These are phyloP conservation scores for Rosa persica DNA, from an alignment of 306 rosid species.

Conservation along the genomic window DNA sequence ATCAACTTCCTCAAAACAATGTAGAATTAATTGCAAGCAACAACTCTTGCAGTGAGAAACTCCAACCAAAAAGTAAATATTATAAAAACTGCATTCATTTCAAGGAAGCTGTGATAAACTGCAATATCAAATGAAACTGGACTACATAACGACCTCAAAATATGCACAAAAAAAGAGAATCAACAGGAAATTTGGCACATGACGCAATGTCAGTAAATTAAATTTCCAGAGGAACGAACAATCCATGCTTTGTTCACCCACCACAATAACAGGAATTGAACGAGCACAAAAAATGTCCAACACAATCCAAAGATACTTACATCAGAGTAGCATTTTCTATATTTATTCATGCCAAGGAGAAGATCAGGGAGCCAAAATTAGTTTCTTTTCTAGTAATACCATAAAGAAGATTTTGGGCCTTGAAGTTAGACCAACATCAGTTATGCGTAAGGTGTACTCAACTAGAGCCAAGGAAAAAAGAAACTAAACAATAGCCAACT, in stretches of 20 bases:
- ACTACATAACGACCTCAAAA: not conserved
- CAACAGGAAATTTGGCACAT: not conserved
- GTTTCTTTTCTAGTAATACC: not conserved
- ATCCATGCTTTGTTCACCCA: not conserved
- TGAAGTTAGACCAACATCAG: not conserved
- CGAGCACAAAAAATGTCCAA: not conserved
- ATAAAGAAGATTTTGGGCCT: not conserved
- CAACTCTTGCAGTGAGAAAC: not conserved
- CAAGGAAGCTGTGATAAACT: not conserved
- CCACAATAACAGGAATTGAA: not conserved
- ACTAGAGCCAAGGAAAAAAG: not conserved
- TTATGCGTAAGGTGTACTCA: too few relatives aligned
- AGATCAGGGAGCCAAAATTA: not conserved
- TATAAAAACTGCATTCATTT: not conserved
- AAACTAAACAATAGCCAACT: too few relatives aligned
- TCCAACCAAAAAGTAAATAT: not conserved
- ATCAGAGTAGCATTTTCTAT: not conserved
- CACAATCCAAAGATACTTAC: not conserved
- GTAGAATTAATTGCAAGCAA: not conserved
- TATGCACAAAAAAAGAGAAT: not conserved
- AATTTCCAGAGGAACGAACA: not conserved
- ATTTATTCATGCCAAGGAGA: not conserved
- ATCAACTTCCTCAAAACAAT: conserved; percentile 4
- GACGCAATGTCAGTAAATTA: not conserved
- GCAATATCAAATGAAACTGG: not conserved